Percentiles rank a stretch among this genome's conserved stretches.
These are phyloP conservation scores for Cylindrotheca closterium DNA, from an alignment of 108 stramenopile genomes.

Conservation along the genomic window DNA sequence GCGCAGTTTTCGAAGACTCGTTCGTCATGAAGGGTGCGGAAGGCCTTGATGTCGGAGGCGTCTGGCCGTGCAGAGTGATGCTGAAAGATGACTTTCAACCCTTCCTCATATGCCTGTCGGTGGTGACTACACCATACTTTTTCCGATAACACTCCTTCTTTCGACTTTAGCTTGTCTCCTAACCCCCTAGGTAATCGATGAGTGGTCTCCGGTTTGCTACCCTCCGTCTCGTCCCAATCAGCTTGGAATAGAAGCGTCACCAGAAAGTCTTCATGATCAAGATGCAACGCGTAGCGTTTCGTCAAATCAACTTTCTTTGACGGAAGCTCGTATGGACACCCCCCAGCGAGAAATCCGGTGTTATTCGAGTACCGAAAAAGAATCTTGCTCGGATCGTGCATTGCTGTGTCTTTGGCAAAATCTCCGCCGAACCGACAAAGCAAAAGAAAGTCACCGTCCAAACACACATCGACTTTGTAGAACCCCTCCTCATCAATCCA, in stretches of 20 bases:
- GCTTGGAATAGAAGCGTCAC: slow-evolving; percentile 72
- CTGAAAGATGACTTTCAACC: slow-evolving; percentile 23
- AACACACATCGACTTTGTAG: slow-evolving; percentile 47
- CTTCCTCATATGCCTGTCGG: slow-evolving; percentile 22
- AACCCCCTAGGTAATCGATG: slow-evolving; percentile 1
- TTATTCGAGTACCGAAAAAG: slow-evolving; percentile 86
- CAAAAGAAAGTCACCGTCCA: slow-evolving; percentile 83
- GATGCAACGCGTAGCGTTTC: slow-evolving; percentile 65
- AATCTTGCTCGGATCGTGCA: slow-evolving; percentile 67
- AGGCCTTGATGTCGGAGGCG: slow-evolving; percentile 8
- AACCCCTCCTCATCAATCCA: slow-evolving; percentile 80
- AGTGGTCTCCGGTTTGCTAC: neutral
- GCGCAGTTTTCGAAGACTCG: neutral
- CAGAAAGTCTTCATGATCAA: slow-evolving; percentile 78
- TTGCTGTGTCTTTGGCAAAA: slow-evolving; percentile 52
- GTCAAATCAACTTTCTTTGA: slow-evolving; percentile 76
- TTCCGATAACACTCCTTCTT: slow-evolving; percentile 3
- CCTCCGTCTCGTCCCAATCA: slow-evolving; percentile 25
- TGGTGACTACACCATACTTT: slow-evolving; percentile 15
- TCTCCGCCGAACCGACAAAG: slow-evolving; percentile 86
- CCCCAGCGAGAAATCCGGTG: slow-evolving; percentile 67
- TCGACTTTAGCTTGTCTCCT: slow-evolving; percentile 2
- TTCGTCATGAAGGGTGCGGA: slow-evolving; percentile 5
- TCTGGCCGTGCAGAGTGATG: slow-evolving; percentile 38
- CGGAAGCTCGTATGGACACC: slow-evolving; percentile 52